A percentile compares a stretch with the other conserved stretches of the same genome.
Evolutionary conservation across 345 rosid species (phyloP).

Genomic region (Conringia planisiliqua): DNA sequence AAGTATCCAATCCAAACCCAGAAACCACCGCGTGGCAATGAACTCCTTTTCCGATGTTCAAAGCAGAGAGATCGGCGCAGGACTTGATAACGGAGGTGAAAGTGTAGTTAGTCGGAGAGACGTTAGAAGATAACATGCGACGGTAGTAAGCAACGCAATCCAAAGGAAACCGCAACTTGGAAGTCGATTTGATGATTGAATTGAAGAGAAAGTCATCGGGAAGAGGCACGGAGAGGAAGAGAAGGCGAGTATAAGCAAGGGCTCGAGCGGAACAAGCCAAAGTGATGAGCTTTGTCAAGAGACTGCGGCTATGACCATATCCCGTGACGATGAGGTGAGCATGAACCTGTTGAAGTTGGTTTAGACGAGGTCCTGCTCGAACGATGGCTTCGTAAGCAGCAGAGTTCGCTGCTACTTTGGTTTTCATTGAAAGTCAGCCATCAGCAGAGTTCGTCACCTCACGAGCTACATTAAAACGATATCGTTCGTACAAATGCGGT

Average conservation of each 20-base stretch:
- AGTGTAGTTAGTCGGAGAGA: conserved; percentile 59
- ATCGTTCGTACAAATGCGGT: too few relatives aligned
- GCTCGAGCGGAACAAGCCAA: conserved; percentile 59
- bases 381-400: conserved; percentile 51
- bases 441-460: background rate
- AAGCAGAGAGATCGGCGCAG: conserved; percentile 54
- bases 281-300: conserved; percentile 73
- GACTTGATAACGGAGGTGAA: conserved; percentile 73
- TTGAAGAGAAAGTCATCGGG: conserved; percentile 77
- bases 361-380: conserved; percentile 63
- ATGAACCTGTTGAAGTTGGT: conserved; percentile 65
- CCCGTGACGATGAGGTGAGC: conserved; percentile 54
- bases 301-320: conserved; percentile 50
- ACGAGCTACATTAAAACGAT: background rate
- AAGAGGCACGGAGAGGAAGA: conserved; percentile 51
- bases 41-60: conserved; percentile 45
- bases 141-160: conserved; percentile 56
- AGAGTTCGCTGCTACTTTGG: conserved; percentile 42
- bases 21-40: conserved; percentile 54
- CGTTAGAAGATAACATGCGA: conserved; percentile 43
- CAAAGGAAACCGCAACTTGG: conserved; percentile 43
- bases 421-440: conserved; percentile 33
- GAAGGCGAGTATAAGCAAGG: conserved; percentile 41
- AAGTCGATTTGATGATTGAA: conserved; percentile 54
- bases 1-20: conserved; percentile 59